A percentile compares a stretch with the other conserved stretches of the same genome.
Conservation (phyloP, 129 eudicot species). For the Logfia minima region DNA sequence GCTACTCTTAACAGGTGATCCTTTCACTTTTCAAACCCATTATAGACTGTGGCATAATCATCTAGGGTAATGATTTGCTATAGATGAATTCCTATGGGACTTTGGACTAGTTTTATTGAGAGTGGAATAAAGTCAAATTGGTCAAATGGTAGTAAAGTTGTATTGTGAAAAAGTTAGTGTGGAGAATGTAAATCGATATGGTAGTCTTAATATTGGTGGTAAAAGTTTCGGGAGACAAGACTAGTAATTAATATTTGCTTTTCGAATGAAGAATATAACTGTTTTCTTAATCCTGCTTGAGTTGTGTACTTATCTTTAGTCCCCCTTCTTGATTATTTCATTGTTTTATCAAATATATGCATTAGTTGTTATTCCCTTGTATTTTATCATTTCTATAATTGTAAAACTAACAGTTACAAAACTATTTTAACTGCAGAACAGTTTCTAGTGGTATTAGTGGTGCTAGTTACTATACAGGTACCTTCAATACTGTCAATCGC, state of each 20-base stretch:
- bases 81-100: background rate
- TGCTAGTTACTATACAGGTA: constrained; percentile 98
- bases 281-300: background rate
- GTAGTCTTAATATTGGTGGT: background rate
- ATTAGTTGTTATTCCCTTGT: background rate
- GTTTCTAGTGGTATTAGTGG: constrained; percentile 99
- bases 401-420: constrained; percentile 25
- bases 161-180: too few relatives aligned
- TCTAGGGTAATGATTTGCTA: background rate
- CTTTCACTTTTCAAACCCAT: background rate
- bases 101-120: background rate
- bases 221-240: background rate
- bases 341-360: background rate
- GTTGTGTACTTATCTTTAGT: background rate
- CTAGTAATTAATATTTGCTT: too few relatives aligned
- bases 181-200: background rate
- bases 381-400: background rate
- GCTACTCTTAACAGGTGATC: constrained; percentile 95
- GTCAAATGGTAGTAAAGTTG: background rate
- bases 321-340: background rate
- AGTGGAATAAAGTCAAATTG: background rate
- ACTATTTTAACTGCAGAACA: constrained; percentile 77
- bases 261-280: background rate
- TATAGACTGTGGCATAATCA: background rate
- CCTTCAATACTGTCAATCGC: constrained; percentile 95